A percentile compares a stretch with the other conserved stretches of the same genome.
phyloP scores from a whole-genome alignment of 352 stramenopile genomes.

The Phytophthora sp. region DNA sequence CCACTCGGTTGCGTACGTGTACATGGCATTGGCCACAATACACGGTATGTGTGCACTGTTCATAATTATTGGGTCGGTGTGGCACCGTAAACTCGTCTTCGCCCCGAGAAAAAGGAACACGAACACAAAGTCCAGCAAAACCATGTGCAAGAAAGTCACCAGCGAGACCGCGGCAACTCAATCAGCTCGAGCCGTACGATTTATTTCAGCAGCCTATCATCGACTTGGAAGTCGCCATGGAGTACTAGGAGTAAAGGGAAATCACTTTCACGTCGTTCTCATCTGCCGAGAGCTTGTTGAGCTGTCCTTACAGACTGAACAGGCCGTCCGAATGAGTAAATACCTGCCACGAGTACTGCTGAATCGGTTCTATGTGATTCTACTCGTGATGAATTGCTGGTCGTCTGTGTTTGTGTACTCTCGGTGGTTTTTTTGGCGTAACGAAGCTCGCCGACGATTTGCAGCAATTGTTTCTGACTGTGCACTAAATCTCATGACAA shows the following conservation, averaged over 20 bases:
- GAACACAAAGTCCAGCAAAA: neutral
- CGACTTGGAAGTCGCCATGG: neutral
- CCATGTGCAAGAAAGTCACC: neutral
- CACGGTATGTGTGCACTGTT: slow-evolving; percentile 21
- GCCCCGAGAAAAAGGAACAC: neutral
- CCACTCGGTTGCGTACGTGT: slow-evolving; percentile 18
- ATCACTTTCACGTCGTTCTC: slow-evolving; percentile 26
- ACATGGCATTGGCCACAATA: slow-evolving; percentile 26
- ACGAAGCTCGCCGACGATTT: slow-evolving; percentile 30
- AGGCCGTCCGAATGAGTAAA: slow-evolving; percentile 39
- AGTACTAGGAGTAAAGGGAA: slow-evolving; percentile 20
- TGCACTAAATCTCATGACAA: slow-evolving; percentile 33
- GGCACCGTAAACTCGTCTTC: slow-evolving; percentile 16
- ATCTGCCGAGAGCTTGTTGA: slow-evolving; percentile 27
- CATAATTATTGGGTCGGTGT: slow-evolving; percentile 15
- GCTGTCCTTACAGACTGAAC: slow-evolving; percentile 20
- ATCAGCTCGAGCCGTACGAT: neutral
- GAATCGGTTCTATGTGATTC: slow-evolving; percentile 39
- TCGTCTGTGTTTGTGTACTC: slow-evolving; percentile 27
- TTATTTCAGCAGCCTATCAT: slow-evolving; percentile 8
- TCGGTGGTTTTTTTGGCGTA: slow-evolving; percentile 19
- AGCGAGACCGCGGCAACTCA: neutral
- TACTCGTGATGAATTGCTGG: slow-evolving; percentile 42
- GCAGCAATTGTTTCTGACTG: slow-evolving; percentile 28
- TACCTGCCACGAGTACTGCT: slow-evolving; percentile 31